Evolutionary conservation across 2,329 filamentous ascomycete genomes (phyloP).

Genomic region (Ophiostoma ips): DNA sequence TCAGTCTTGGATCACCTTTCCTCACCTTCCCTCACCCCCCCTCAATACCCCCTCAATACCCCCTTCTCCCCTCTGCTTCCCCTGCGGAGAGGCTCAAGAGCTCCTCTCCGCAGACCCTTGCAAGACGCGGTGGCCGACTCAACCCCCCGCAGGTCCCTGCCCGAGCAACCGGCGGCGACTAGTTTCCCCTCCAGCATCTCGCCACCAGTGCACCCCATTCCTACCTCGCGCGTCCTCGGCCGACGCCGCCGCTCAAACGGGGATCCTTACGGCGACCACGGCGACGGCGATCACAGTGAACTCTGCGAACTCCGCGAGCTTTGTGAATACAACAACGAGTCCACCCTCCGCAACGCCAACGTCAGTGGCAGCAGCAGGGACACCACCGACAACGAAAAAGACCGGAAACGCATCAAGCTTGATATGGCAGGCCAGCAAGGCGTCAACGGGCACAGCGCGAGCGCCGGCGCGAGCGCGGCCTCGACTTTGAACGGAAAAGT

Average conservation of each 20-base stretch:
- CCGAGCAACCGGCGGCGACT: constrained; percentile 7
- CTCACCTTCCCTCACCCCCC: not conserved
- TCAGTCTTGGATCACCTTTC: no score
- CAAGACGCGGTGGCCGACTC: constrained; percentile 14
- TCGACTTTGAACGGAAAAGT: constrained; percentile 18
- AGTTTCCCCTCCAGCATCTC: not conserved
- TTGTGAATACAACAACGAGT: no score
- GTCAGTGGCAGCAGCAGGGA: not conserved
- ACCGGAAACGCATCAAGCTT: not conserved
- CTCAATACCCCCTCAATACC: not conserved
- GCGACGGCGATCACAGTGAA: no score
- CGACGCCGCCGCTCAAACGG: constrained; percentile 38
- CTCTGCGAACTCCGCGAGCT: no score
- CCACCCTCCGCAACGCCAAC: no score
- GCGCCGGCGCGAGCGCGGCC: not conserved
- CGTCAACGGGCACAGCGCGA: not conserved
- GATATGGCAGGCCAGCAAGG: not conserved
- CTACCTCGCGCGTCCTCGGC: constrained; percentile 32
- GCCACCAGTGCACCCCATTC: not conserved
- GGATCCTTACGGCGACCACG: constrained; percentile 18
- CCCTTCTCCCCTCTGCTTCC: not conserved
- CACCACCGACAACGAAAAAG: not conserved
- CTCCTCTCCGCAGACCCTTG: constrained; percentile 10
- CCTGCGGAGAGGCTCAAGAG: constrained; percentile 13
- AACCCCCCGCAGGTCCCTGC: constrained; percentile 12